Conservation (phyloP, 2,329 filamentous ascomycete species). For the Neofusicoccum kwambonambiense region DNA sequence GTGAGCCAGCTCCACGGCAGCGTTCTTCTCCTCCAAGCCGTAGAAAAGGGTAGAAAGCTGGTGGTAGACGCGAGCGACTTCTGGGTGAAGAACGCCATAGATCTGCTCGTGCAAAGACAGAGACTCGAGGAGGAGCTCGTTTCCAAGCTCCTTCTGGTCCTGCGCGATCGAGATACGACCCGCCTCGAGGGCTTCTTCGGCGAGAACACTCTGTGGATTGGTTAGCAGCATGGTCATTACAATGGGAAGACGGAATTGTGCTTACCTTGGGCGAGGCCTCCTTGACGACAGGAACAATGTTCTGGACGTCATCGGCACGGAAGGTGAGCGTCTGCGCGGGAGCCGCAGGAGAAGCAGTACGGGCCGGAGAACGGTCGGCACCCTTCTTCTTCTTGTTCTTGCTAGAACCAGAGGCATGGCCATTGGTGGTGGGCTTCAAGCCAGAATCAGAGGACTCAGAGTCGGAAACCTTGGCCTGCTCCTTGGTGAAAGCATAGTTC, state of each 20-base stretch:
- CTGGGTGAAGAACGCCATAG: conserved; percentile 93
- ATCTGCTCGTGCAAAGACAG: conserved; percentile 97
- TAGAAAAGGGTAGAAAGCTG: conserved; percentile 95
- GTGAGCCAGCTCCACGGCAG: conserved; percentile 88
- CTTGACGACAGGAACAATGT: conserved; percentile 92
- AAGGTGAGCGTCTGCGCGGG: conserved; percentile 75
- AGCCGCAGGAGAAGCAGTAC: conserved; percentile 44
- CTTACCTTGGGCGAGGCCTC: conserved; percentile 74
- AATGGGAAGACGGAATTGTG: background rate
- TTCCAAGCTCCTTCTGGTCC: conserved; percentile 90
- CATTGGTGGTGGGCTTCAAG: conserved; percentile 36
- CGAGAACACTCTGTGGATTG: conserved; percentile 64
- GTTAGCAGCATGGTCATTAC: background rate
- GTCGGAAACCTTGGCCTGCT: conserved; percentile 22
- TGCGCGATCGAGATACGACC: conserved; percentile 95
- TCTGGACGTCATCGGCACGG: conserved; percentile 79
- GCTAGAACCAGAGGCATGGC: conserved; percentile 31
- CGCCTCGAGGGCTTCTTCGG: conserved; percentile 93
- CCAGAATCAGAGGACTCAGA: conserved; percentile 20
- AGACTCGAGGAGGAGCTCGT: conserved; percentile 93
- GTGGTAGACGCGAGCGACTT: conserved; percentile 94
- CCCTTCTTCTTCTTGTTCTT: conserved; percentile 59
- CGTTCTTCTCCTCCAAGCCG: conserved; percentile 95
- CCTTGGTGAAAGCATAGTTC: conserved; percentile 65
- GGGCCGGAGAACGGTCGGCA: conserved; percentile 49